Base-by-base conservation (phyloP, 495 filamentous ascomycete genomes). In the Talaromyces borbonicus region DNA sequence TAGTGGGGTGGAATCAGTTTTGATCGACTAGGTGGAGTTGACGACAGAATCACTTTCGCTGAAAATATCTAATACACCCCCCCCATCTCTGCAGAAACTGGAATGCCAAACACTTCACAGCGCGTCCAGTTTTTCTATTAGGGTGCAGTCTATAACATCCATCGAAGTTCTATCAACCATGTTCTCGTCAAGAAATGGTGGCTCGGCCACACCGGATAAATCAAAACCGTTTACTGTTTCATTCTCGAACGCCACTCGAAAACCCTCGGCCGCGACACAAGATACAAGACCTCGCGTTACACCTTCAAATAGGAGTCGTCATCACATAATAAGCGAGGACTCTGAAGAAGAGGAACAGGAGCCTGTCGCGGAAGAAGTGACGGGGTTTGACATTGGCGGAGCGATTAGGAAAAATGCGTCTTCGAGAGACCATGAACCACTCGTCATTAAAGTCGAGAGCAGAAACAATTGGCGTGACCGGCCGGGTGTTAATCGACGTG, bases 401-500 rank as follows among this genome's bases (percentile, higher is more conserved):
- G 75, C 71, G 8, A 66, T 83, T 31, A 59, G 66, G 8, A 61
- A 64, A 24, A 62, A 70, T 24, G 59, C 58, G 11, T 27, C 49
- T 12, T 43, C 52, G 23, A 50, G 54, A 7, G 57, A 50, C 29
- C 68, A 73, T 38, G 57, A 61, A 41, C 72, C 74, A 9, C 62
- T 85, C 19, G 72, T 86, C 19, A 92, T 92, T 43, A 69, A 69
- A 9, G 73, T 73, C 9, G 70, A 80, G 47, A 73, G 72, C 58
- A 85, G 83, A 57, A 78, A 81, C 40, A 79, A 88, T 56, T 87
- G 84, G 84, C 77, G 79, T 54, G 80, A 80, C 47, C 58, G 68
- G 8, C 50, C 67, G 1, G 67, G 66, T 7, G 45, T 55, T 3
- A 69, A 68, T 47, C 76, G 74, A 43, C 68, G 69, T 39, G 63